phyloP scores from a whole-genome alignment of 2,329 filamentous ascomycete genomes.

The Lasiodiplodia sp. region DNA sequence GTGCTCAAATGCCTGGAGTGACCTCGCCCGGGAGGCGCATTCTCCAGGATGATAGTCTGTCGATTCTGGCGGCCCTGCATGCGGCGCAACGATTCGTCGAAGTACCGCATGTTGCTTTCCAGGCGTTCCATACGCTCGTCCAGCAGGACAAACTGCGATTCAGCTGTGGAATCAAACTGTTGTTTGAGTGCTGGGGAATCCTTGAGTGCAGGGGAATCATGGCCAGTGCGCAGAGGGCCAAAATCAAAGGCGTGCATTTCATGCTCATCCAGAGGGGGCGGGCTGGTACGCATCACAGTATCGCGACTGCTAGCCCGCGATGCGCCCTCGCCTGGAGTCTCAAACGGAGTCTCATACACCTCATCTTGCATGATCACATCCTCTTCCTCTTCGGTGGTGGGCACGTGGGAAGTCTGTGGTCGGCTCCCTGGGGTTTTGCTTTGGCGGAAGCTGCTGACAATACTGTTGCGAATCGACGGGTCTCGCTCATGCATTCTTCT shows the following conservation, averaged over 20 bases:
- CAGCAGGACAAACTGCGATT: conserved; percentile 37
- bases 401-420: conserved; percentile 15
- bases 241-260: conserved; percentile 47
- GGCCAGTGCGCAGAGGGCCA: conserved; percentile 39
- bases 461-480: conserved; percentile 40
- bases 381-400: conserved; percentile 36
- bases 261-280: conserved; percentile 25
- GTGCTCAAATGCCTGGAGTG: conserved; percentile 41
- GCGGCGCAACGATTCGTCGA: conserved; percentile 43
- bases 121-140: conserved; percentile 45
- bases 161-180: conserved; percentile 27
- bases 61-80: conserved; percentile 44
- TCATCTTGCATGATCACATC: conserved; percentile 17
- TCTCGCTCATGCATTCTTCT: conserved; percentile 37
- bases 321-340: conserved; percentile 9
- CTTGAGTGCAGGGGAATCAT: conserved; percentile 29
- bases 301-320: conserved; percentile 11
- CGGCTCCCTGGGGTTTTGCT: conserved; percentile 4
- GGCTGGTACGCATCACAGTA: conserved; percentile 4
- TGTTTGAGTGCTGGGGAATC: conserved; percentile 20
- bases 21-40: conserved; percentile 43
- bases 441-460: conserved; percentile 46
- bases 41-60: conserved; percentile 49
- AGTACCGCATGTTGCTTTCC: conserved; percentile 40
- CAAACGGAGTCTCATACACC: conserved; percentile 21